Evolutionary conservation across 345 rosid species (phyloP).

Genomic region (thale cress (Arabidopsis thaliana)): TAIR10.1 NC_003074.8:10140001-10140500

Average conservation of each 20-base stretch:
- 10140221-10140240: constrained; percentile 41
- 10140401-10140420: constrained; percentile 27
- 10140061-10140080: constrained; percentile 55
- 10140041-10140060: constrained; percentile 29
- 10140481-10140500: background rate
- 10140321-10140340: constrained; percentile 29
- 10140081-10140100: constrained; percentile 40
- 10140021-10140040: constrained; percentile 47
- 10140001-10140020: constrained; percentile 12
- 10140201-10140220: constrained; percentile 56
- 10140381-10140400: constrained; percentile 21
- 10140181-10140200: constrained; percentile 68
- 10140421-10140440: constrained; percentile 43
- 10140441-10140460: constrained; percentile 46
- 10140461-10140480: background rate
- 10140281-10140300: background rate
- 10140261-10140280: constrained; percentile 8
- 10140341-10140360: background rate
- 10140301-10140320: constrained; percentile 15
- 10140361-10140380: constrained; percentile 15
- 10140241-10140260: constrained; percentile 25
- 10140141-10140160: constrained; percentile 31
- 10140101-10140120: constrained; percentile 64
- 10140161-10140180: constrained; percentile 11
- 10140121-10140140: constrained; percentile 47